Evolutionary conservation across 495 filamentous ascomycete genomes (phyloP).

Genomic region (Terfezia boudieri): DNA sequence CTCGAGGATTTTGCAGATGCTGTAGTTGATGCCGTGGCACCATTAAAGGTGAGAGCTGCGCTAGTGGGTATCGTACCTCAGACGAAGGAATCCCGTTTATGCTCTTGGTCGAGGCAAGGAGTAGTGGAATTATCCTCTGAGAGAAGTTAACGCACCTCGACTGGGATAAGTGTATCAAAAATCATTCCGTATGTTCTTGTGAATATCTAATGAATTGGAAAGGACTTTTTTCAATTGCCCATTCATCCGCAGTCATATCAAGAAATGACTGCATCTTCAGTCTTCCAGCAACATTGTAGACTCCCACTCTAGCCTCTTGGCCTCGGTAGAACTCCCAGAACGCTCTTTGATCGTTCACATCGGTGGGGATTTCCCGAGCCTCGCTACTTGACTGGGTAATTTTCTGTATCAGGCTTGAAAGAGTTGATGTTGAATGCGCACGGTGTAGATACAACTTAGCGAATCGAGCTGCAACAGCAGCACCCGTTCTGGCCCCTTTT

Average conservation of each 20-base stretch:
- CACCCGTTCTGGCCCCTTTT: too few relatives aligned
- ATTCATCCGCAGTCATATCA: slow-evolving; percentile 44
- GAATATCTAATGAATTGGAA: too few relatives aligned
- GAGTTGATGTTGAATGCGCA: slow-evolving; percentile 44
- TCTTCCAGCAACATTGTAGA: slow-evolving; percentile 59
- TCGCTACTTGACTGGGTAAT: slow-evolving; percentile 47
- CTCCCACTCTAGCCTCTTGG: slow-evolving; percentile 43
- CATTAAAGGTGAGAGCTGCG: slow-evolving; percentile 71
- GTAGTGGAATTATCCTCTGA: slow-evolving; percentile 45
- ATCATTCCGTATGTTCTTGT: too few relatives aligned
- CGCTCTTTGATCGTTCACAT: slow-evolving; percentile 43
- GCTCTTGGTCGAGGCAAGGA: slow-evolving; percentile 33
- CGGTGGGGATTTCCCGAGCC: slow-evolving; percentile 55
- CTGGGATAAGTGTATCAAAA: slow-evolving; percentile 19
- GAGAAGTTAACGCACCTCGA: slow-evolving; percentile 56
- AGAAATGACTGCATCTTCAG: slow-evolving; percentile 63
- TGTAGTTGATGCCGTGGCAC: slow-evolving; percentile 62
- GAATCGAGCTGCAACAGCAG: slow-evolving; percentile 42
- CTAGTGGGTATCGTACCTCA: slow-evolving; percentile 31
- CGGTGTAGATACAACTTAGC: slow-evolving; percentile 49
- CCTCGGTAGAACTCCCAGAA: slow-evolving; percentile 36
- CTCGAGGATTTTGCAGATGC: slow-evolving; percentile 44
- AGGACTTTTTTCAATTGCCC: slow-evolving; percentile 29
- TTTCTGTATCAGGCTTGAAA: slow-evolving; percentile 43
- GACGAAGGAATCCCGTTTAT: slow-evolving; percentile 2